A percentile compares a stretch with the other conserved stretches of the same genome.
These are phyloP conservation scores for Chamaecrista fasciculata DNA, from an alignment of 306 rosid species.

Conservation along the genomic window DNA sequence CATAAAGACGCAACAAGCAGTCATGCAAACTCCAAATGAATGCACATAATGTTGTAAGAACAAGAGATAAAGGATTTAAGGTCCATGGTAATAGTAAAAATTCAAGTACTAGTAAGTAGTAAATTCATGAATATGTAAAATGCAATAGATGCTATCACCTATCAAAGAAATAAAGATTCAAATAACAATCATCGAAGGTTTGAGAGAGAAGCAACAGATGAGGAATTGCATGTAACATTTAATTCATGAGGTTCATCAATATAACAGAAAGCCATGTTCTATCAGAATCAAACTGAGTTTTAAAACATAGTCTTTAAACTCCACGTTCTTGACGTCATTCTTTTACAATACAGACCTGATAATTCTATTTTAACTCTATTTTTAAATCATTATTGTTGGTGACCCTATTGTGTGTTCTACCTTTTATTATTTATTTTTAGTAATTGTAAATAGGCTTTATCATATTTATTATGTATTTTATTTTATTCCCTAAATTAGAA, in stretches of 20 bases:
- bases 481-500: too few species aligned
- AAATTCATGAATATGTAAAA: too few species aligned
- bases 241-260: neutral
- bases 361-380: neutral
- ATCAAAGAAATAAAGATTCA: too few species aligned
- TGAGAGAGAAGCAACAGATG: neutral
- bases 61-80: neutral
- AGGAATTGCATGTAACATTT: neutral
- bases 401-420: too few species aligned
- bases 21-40: slow-evolving; percentile 16
- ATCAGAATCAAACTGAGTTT: too few species aligned
- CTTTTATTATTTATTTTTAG: too few species aligned
- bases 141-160: neutral
- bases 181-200: neutral
- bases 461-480: too few species aligned
- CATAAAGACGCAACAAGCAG: slow-evolving; percentile 4
- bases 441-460: too few species aligned
- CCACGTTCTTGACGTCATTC: neutral
- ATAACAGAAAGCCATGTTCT: neutral
- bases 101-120: neutral
- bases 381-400: neutral
- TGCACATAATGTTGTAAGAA: slow-evolving; percentile 4
- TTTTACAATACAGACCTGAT: neutral
- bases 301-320: too few species aligned
- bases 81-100: neutral